These are phyloP conservation scores for Trichomonas tenax DNA, from an alignment of 208 protist species.

Conservation along the genomic window DNA sequence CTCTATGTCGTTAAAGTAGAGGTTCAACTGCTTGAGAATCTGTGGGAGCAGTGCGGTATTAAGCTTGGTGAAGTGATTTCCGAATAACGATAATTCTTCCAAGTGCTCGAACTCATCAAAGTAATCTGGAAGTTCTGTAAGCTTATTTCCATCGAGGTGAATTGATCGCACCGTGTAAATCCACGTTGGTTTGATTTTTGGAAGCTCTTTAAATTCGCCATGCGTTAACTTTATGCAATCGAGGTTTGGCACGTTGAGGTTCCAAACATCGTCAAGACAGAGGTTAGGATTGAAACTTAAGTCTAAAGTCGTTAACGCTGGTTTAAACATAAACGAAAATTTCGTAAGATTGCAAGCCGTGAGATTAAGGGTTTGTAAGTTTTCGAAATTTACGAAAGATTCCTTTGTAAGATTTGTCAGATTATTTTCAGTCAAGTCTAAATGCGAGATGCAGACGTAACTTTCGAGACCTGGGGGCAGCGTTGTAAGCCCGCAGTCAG, in stretches of 20 bases:
- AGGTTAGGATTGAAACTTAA: not conserved
- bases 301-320: not conserved
- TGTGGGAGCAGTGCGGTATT: not conserved
- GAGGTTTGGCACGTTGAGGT: not conserved
- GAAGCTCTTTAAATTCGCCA: not conserved
- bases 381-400: not conserved
- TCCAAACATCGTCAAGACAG: not conserved
- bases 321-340: not conserved
- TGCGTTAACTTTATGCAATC: not conserved
- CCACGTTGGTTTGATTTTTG: not conserved
- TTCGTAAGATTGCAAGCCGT: not conserved
- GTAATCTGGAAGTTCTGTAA: not conserved
- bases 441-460: not conserved
- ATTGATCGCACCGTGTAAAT: not conserved
- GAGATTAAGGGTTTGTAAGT: not conserved
- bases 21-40: not conserved
- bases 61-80: not conserved
- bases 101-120: not conserved
- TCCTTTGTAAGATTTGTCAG: not conserved
- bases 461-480: not conserved
- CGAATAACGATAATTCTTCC: constrained; percentile 5
- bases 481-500: not conserved
- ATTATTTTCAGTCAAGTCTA: not conserved
- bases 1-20: not conserved
- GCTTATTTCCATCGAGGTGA: not conserved